Percentiles rank a stretch among this genome's conserved stretches.
phyloP scores from a whole-genome alignment of 768 basidiomycete species.

The Hydnomerulius pinastri region DNA sequence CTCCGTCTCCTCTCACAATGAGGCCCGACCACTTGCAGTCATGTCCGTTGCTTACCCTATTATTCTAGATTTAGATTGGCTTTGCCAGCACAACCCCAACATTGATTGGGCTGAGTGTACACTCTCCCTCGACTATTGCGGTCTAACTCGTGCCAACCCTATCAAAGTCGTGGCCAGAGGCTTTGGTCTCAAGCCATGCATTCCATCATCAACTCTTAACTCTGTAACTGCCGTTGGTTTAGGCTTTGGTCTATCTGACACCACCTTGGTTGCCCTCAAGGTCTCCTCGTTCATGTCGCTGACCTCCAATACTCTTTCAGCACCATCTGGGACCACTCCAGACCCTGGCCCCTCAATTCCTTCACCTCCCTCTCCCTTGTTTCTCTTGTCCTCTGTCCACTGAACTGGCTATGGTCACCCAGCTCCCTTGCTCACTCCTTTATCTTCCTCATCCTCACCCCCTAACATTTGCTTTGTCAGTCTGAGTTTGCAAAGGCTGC shows the following conservation, averaged over 20 bases:
- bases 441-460: not conserved
- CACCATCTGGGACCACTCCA: not conserved
- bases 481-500: no score
- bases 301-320: not conserved
- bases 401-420: constrained; percentile 1
- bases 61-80: constrained; percentile 7
- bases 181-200: constrained; percentile 34
- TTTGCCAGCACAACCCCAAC: not conserved
- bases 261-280: no score
- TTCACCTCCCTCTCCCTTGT: not conserved
- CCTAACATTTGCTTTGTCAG: no score
- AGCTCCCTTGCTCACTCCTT: not conserved
- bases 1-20: constrained; percentile 25
- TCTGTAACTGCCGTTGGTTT: constrained; percentile 12
- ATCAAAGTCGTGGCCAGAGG: constrained; percentile 20
- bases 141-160: constrained; percentile 15
- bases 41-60: constrained; percentile 36
- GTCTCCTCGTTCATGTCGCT: not conserved
- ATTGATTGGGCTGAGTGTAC: not conserved
- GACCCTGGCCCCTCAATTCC: not conserved
- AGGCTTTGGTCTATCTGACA: no score
- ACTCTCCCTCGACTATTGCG: constrained; percentile 24
- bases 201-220: no score
- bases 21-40: constrained; percentile 31
- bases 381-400: not conserved